Percentiles rank a stretch among this genome's conserved stretches.
These are phyloP conservation scores for Irpex rosettiformis DNA, from an alignment of 1,284 basidiomycete genomes.

Conservation along the genomic window DNA sequence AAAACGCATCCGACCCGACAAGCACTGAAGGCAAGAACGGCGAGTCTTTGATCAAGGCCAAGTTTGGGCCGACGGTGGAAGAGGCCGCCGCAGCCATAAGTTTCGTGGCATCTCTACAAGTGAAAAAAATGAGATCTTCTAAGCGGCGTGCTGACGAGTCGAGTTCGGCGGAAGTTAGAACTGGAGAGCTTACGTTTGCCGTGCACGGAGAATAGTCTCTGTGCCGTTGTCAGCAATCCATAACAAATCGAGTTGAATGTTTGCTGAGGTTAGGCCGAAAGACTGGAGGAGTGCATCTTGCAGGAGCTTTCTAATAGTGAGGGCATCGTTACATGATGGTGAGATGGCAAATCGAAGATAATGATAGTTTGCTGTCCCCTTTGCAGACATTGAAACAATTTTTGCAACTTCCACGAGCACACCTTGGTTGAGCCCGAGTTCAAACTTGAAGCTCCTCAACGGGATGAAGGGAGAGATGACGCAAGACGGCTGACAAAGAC, in stretches of 20 bases:
- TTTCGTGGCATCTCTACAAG: constrained; percentile 36
- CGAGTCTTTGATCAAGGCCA: constrained; percentile 35
- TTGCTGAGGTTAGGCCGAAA: constrained; percentile 38
- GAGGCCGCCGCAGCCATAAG: constrained; percentile 37
- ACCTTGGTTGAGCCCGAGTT: no score
- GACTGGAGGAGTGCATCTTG: constrained; percentile 41
- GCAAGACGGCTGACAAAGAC: no score
- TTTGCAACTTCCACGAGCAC: not conserved
- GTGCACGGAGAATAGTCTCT: constrained; percentile 35
- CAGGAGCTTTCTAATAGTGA: constrained; percentile 37
- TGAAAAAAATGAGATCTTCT: not conserved
- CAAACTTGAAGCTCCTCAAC: not conserved
- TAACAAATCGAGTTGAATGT: constrained; percentile 41
- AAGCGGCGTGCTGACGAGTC: not conserved
- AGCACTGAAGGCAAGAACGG: constrained; percentile 40
- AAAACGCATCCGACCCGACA: constrained; percentile 5
- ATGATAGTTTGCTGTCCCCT: constrained; percentile 23
- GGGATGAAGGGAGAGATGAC: no score
- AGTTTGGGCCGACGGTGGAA: constrained; percentile 26
- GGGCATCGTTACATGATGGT: constrained; percentile 33
- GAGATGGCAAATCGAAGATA: constrained; percentile 38
- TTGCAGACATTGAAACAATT: not conserved
- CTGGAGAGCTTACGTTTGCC: constrained; percentile 24
- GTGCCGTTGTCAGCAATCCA: constrained; percentile 32
- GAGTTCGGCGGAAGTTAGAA: not conserved